Percentiles rank a stretch among this genome's conserved stretches.
Evolutionary conservation across 306 rosid genomes (phyloP).

Genomic region (Citrullus amarus): DNA sequence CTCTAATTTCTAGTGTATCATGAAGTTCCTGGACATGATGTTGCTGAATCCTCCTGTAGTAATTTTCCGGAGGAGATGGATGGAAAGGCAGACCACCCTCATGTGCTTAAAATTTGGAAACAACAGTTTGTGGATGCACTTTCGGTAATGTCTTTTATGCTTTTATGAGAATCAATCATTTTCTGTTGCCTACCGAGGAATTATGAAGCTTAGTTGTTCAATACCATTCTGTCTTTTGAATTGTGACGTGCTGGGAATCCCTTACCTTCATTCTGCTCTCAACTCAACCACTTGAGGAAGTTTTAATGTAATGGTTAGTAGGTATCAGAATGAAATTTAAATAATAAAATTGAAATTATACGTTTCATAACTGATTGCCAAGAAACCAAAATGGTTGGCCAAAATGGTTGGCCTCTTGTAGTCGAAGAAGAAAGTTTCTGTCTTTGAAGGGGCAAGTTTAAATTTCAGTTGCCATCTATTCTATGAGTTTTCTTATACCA

Average conservation of each 20-base stretch:
- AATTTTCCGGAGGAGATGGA: slow-evolving; percentile 13
- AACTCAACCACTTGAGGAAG: too few species aligned
- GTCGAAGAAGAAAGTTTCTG: neutral
- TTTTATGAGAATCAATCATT: neutral
- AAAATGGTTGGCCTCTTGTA: neutral
- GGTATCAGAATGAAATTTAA: neutral
- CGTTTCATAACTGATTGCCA: neutral
- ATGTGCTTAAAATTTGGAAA: slow-evolving; percentile 46
- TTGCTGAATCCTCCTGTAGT: slow-evolving; percentile 28
- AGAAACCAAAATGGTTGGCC: neutral
- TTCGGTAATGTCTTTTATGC: slow-evolving; percentile 34
- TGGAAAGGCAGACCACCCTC: slow-evolving; percentile 19
- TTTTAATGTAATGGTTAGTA: neutral
- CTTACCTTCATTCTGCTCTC: too few species aligned
- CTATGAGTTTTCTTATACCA: neutral
- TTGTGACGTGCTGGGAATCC: too few species aligned
- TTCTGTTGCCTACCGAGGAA: neutral
- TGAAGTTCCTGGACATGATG: slow-evolving; percentile 31
- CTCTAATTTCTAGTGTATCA: slow-evolving; percentile 16
- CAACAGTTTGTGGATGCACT: slow-evolving; percentile 71
- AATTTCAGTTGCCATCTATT: neutral
- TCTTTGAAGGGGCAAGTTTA: neutral
- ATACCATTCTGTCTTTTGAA: too few species aligned
- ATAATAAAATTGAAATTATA: neutral
- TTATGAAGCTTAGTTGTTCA: neutral